Conservation (phyloP, 108 stramenopile genomes). For the Skeletonema tropicum region DNA sequence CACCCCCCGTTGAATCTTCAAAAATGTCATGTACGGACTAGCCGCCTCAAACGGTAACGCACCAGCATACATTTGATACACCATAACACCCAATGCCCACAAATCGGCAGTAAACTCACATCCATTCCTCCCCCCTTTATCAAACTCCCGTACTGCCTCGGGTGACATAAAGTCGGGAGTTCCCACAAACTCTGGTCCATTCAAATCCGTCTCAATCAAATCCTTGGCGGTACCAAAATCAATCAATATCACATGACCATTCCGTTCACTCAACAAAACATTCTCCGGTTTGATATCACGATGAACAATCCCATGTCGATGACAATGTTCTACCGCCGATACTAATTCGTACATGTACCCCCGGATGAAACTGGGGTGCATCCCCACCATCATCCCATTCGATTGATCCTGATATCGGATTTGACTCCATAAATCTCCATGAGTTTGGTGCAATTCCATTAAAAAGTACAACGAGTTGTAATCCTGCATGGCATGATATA, state of each 20-base stretch:
- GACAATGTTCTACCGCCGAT: slow-evolving; percentile 90
- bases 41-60: slow-evolving; percentile 79
- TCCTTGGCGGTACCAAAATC: slow-evolving; percentile 99
- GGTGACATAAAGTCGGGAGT: slow-evolving; percentile 99
- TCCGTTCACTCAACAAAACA: slow-evolving; percentile 73
- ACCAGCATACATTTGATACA: slow-evolving; percentile 80
- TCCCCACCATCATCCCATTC: slow-evolving; percentile 79
- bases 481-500: slow-evolving; percentile 94
- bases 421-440: slow-evolving; percentile 91
- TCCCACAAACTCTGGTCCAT: slow-evolving; percentile 99
- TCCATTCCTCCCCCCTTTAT: slow-evolving; percentile 23
- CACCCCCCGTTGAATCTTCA: slow-evolving; percentile 79
- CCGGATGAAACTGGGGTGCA: slow-evolving; percentile 73
- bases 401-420: slow-evolving; percentile 57
- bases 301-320: slow-evolving; percentile 92
- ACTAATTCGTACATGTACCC: slow-evolving; percentile 87
- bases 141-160: slow-evolving; percentile 81
- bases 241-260: slow-evolving; percentile 90
- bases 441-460: slow-evolving; percentile 85
- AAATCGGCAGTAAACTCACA: slow-evolving; percentile 75
- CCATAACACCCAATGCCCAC: slow-evolving; percentile 82
- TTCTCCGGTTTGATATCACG: slow-evolving; percentile 98
- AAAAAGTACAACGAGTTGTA: slow-evolving; percentile 66
- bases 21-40: slow-evolving; percentile 88
- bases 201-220: slow-evolving; percentile 88